Percentiles rank a stretch among this genome's conserved stretches.
Evolutionary conservation across 305 asterid species (phyloP).

Genomic region (Caryopteris hybrid): DNA sequence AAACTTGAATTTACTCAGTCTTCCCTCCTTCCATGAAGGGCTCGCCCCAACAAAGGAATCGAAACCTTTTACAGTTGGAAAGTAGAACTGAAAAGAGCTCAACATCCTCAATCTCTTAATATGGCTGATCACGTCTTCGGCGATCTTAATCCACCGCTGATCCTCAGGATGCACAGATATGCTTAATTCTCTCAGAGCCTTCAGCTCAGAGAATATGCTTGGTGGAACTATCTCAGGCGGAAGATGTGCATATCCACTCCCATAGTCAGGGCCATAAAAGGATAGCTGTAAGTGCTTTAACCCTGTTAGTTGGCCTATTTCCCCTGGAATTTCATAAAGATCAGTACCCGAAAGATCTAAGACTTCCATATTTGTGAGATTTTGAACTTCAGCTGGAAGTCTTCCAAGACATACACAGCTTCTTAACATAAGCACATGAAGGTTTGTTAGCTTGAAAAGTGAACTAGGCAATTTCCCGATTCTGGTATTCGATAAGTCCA

Average conservation of each 20-base stretch:
- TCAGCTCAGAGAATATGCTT: background rate
- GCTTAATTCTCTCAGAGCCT: conserved; percentile 1
- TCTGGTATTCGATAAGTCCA: conserved; percentile 1
- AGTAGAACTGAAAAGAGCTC: conserved; percentile 18
- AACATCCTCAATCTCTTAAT: background rate
- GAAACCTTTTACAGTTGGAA: background rate
- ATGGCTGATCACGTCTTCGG: background rate
- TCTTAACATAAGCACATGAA: conserved; percentile 9
- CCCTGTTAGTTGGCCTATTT: background rate
- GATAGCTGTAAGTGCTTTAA: background rate
- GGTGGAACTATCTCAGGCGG: background rate
- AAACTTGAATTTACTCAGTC: conserved; percentile 4
- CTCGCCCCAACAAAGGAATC: background rate
- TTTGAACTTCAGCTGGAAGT: background rate
- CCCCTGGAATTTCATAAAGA: background rate
- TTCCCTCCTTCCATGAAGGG: background rate
- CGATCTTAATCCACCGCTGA: background rate
- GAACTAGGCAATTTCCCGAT: background rate
- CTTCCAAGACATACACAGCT: background rate
- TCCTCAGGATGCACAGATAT: conserved; percentile 19
- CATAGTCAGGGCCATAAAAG: background rate
- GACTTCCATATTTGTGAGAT: conserved; percentile 2
- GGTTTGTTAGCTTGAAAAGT: background rate
- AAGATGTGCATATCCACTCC: background rate
- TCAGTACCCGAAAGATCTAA: conserved; percentile 14